Conservation (phyloP, 192 early-diverging fungal genomes). For the Geranomyces michiganensis region DNA sequence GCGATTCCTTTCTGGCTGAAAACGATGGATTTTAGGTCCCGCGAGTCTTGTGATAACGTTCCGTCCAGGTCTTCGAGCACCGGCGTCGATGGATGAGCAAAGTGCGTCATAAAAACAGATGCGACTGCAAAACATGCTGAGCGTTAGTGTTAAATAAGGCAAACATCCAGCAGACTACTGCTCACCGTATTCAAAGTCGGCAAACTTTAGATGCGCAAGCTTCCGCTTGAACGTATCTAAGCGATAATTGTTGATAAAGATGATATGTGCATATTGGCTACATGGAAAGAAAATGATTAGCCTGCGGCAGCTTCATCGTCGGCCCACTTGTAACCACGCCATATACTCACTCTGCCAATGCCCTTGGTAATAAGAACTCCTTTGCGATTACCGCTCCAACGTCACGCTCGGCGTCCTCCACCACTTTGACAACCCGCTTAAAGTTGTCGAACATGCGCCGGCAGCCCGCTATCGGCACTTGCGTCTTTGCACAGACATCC, state of each 20-base stretch:
- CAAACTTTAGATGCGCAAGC: slow-evolving; percentile 45
- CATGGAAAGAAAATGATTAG: background rate
- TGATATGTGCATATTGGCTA: slow-evolving; percentile 54
- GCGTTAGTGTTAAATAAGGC: background rate
- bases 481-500: slow-evolving; percentile 38
- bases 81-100: slow-evolving; percentile 28
- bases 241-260: slow-evolving; percentile 56
- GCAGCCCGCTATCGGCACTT: slow-evolving; percentile 47
- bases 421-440: slow-evolving; percentile 61
- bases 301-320: no score
- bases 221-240: slow-evolving; percentile 61
- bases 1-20: slow-evolving; percentile 49
- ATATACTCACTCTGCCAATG: slow-evolving; percentile 48
- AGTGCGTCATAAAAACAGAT: slow-evolving; percentile 46
- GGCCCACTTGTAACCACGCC: no score
- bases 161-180: background rate
- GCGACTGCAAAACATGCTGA: slow-evolving; percentile 29
- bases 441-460: slow-evolving; percentile 67
- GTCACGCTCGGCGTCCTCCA: slow-evolving; percentile 60
- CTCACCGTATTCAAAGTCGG: slow-evolving; percentile 52
- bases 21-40: slow-evolving; percentile 46
- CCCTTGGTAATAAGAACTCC: slow-evolving; percentile 55
- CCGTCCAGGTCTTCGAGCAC: slow-evolving; percentile 48
- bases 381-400: slow-evolving; percentile 48
- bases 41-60: slow-evolving; percentile 45